These are phyloP conservation scores for Nicotiana paniculata DNA, from an alignment of 257 asterid genomes.

Conservation along the genomic window DNA sequence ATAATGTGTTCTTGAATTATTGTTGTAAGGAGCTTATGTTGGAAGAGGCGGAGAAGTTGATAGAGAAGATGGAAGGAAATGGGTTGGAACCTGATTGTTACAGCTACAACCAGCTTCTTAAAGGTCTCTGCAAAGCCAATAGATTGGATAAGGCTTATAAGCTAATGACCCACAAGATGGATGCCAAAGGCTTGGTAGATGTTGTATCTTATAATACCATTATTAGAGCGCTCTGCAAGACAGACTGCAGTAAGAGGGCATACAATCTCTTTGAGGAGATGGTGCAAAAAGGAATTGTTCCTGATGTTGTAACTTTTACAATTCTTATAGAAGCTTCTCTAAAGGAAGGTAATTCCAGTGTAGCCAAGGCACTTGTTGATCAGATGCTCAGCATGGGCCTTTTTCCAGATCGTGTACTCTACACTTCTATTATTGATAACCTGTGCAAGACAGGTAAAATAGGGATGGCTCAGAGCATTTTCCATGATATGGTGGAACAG, in stretches of 20 bases:
- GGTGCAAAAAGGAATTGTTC: conserved; percentile 59
- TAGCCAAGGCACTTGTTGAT: conserved; percentile 59
- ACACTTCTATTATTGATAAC: conserved; percentile 64
- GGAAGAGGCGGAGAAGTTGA: conserved; percentile 68
- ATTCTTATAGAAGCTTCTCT: conserved; percentile 67
- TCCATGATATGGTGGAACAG: conserved; percentile 61
- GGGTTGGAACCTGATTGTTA: conserved; percentile 64
- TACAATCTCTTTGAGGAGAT: conserved; percentile 64
- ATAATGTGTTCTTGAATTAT: conserved; percentile 67
- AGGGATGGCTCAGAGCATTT: conserved; percentile 49
- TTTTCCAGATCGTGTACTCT: conserved; percentile 57
- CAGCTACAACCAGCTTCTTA: conserved; percentile 79
- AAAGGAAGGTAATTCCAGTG: conserved; percentile 54
- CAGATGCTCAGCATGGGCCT: conserved; percentile 57
- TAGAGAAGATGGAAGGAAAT: conserved; percentile 59
- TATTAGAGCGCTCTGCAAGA: conserved; percentile 59
- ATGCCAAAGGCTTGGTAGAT: conserved; percentile 57
- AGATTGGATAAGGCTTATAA: conserved; percentile 66
- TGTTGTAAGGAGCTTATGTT: conserved; percentile 63
- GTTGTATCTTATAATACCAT: conserved; percentile 87
- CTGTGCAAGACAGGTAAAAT: conserved; percentile 57
- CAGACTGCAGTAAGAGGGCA: conserved; percentile 44
- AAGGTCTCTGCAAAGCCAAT: conserved; percentile 79
- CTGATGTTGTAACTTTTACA: conserved; percentile 76
- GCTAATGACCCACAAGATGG: conserved; percentile 64